Conservation (phyloP, 805 yeast species). For the Spathaspora passalidarum region DNA sequence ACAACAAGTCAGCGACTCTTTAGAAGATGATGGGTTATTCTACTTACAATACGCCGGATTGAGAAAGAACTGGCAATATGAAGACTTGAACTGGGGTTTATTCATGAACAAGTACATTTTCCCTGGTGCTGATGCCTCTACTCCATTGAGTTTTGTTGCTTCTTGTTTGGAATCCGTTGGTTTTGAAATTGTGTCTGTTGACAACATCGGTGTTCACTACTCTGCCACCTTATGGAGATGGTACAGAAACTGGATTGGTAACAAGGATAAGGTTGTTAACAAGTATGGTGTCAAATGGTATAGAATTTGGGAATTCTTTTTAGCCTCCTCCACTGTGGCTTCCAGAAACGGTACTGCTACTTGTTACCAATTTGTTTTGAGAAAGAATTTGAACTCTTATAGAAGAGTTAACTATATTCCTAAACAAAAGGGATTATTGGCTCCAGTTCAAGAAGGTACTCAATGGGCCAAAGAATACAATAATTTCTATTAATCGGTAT, state of each 20-base stretch:
- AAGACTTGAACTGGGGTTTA: conserved; percentile 90
- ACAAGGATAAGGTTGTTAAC: conserved; percentile 69
- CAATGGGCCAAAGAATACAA: conserved; percentile 49
- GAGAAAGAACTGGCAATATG: conserved; percentile 92
- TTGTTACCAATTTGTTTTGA: conserved; percentile 84
- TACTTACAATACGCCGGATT: conserved; percentile 86
- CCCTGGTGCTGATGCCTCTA: conserved; percentile 97
- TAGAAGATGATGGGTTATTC: conserved; percentile 89
- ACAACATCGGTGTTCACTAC: conserved; percentile 90
- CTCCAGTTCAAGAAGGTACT: conserved; percentile 53
- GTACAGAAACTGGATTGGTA: conserved; percentile 92
- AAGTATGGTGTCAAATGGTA: conserved; percentile 89
- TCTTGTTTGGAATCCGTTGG: conserved; percentile 78
- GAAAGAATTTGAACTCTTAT: conserved; percentile 83
- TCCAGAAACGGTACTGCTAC: conserved; percentile 94
- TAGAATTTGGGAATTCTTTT: conserved; percentile 90
- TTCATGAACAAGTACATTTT: conserved; percentile 94
- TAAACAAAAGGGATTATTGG: conserved; percentile 66
- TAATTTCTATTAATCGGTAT: conserved; percentile 6
- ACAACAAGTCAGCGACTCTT: conserved; percentile 77
- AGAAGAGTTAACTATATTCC: conserved; percentile 83
- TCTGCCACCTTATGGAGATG: conserved; percentile 90
- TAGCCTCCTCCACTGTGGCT: conserved; percentile 76
- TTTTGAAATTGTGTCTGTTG: conserved; percentile 78
- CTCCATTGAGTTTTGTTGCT: conserved; percentile 83